phyloP scores from a whole-genome alignment of 495 filamentous ascomycete species.

The Usnea hakonensis region DNA sequence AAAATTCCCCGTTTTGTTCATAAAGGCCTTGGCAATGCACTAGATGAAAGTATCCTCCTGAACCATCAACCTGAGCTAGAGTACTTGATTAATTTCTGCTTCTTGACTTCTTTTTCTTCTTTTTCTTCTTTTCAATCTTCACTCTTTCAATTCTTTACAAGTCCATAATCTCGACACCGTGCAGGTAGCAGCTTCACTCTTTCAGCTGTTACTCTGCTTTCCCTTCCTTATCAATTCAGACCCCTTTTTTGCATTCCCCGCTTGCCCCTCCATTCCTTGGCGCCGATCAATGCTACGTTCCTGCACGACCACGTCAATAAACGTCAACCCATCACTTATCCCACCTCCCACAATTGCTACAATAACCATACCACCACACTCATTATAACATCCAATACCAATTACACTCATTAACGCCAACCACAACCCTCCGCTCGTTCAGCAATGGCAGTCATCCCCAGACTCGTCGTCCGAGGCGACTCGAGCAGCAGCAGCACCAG shows the following conservation, averaged over 20 bases:
- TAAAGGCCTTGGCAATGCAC: too few species aligned
- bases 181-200: conserved; percentile 78
- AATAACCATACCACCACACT: neutral
- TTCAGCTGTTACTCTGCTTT: conserved; percentile 59
- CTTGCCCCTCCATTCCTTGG: conserved; percentile 5
- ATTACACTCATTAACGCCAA: conserved; percentile 4
- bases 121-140: conserved; percentile 9
- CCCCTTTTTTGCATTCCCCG: neutral
- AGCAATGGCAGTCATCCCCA: conserved; percentile 20
- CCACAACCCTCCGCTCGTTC: neutral
- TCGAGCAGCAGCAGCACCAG: conserved; percentile 35
- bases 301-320: neutral
- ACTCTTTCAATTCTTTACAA: conserved; percentile 19
- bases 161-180: conserved; percentile 26
- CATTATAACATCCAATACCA: neutral
- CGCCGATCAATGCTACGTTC: conserved; percentile 6
- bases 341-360: conserved; percentile 1
- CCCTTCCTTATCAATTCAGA: conserved; percentile 34
- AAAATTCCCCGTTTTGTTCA: neutral
- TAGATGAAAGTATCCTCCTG: too few species aligned
- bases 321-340: neutral
- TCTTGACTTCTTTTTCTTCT: conserved; percentile 33
- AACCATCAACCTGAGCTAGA: too few species aligned
- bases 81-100: too few species aligned
- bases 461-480: conserved; percentile 45